phyloP scores from a whole-genome alignment of 208 protist genomes.

The Trypanosomatidae sp. region DNA sequence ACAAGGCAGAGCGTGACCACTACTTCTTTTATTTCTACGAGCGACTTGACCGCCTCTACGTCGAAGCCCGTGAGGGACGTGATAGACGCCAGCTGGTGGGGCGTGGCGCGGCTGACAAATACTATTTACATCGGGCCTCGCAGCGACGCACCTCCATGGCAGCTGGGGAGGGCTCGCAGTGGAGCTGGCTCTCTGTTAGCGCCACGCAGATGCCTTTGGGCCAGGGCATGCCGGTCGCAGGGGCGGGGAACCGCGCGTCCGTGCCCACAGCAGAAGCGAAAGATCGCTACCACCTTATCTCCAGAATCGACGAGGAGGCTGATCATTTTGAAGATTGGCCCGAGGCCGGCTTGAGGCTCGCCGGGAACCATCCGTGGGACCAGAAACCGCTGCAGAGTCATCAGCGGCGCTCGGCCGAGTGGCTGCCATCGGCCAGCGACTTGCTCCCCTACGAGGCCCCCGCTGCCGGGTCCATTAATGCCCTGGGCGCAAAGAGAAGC shows the following conservation, averaged over 20 bases:
- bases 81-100: constrained; percentile 26
- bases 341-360: neutral
- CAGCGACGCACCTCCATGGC: constrained; percentile 15
- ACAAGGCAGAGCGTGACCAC: neutral
- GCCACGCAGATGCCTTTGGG: neutral
- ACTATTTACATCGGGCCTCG: constrained; percentile 24
- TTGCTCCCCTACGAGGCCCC: neutral
- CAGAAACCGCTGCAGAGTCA: neutral
- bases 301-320: neutral
- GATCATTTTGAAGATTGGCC: neutral
- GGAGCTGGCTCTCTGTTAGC: neutral
- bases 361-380: neutral
- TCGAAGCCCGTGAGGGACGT: constrained; percentile 30
- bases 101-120: constrained; percentile 23
- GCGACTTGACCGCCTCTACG: constrained; percentile 26
- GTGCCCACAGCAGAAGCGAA: neutral
- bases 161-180: constrained; percentile 24
- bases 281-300: neutral
- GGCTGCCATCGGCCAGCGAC: neutral
- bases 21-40: constrained; percentile 30
- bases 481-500: neutral
- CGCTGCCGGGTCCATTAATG: neutral
- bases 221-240: neutral
- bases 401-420: neutral
- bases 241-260: neutral